These are phyloP conservation scores for Pichia scutulata DNA, from an alignment of 805 yeast genomes.

Conservation along the genomic window DNA sequence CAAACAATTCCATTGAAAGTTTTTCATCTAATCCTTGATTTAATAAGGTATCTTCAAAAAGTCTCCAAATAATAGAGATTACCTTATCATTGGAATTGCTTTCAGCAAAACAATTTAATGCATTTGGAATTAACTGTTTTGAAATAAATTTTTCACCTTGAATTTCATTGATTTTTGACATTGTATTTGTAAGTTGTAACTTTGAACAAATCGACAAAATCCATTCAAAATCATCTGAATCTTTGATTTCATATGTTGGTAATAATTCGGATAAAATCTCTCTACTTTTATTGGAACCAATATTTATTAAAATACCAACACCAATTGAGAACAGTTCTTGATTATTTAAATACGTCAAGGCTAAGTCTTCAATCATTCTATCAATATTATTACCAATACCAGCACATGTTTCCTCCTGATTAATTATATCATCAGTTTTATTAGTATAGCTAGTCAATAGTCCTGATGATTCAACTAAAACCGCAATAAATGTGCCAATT, in stretches of 20 bases:
- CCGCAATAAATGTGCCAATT: constrained; percentile 56
- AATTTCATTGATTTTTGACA: constrained; percentile 45
- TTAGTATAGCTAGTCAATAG: constrained; percentile 34
- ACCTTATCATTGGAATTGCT: constrained; percentile 50
- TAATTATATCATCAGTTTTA: constrained; percentile 2
- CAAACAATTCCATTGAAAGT: constrained; percentile 1
- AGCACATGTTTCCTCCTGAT: constrained; percentile 3
- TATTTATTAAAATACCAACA: constrained; percentile 49
- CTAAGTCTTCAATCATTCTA: constrained; percentile 43
- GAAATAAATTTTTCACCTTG: constrained; percentile 35
- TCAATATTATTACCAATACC: constrained; percentile 21
- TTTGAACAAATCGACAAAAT: constrained; percentile 64
- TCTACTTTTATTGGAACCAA: constrained; percentile 37
- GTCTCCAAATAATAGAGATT: constrained; percentile 48
- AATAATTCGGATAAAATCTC: constrained; percentile 47
- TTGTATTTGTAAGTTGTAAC: constrained; percentile 50
- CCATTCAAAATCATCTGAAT: constrained; percentile 78
- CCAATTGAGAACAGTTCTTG: constrained; percentile 59
- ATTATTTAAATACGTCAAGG: constrained; percentile 44
- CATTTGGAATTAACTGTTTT: constrained; percentile 40
- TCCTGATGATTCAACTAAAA: constrained; percentile 58
- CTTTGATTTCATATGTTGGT: constrained; percentile 52
- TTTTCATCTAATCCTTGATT: constrained; percentile 34
- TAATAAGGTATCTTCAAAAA: constrained; percentile 53
- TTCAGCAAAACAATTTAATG: constrained; percentile 54